These are phyloP conservation scores for Cryptococcus sp. DNA, from an alignment of 1,284 basidiomycete species.

Conservation along the genomic window DNA sequence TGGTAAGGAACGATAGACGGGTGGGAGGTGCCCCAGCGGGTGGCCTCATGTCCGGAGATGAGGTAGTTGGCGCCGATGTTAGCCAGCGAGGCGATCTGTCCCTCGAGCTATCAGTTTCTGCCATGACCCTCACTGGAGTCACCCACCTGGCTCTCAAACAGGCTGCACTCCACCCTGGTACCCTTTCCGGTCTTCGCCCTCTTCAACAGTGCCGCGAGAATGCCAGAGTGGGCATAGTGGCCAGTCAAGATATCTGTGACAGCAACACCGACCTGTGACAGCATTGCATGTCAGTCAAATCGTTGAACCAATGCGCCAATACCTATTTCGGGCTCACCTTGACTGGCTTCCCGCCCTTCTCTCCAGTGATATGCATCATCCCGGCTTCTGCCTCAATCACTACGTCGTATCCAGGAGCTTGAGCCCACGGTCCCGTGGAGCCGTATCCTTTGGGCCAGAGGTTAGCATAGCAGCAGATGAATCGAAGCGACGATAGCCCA, in stretches of 20 bases:
- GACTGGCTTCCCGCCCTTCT: constrained; percentile 77
- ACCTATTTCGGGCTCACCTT: constrained; percentile 54
- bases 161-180: constrained; percentile 82
- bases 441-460: constrained; percentile 67
- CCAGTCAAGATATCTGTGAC: constrained; percentile 74
- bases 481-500: constrained; percentile 37
- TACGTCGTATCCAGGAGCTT: constrained; percentile 85
- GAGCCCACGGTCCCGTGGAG: constrained; percentile 82
- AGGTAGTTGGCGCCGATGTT: constrained; percentile 95
- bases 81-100: constrained; percentile 79
- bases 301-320: background rate
- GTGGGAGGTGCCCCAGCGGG: constrained; percentile 86
- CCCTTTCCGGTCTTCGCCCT: constrained; percentile 80
- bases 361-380: constrained; percentile 93
- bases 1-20: constrained; percentile 87
- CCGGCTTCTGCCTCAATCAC: constrained; percentile 88
- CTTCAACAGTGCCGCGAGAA: constrained; percentile 83
- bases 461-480: background rate
- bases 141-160: constrained; percentile 77
- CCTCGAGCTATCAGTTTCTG: background rate
- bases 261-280: constrained; percentile 67
- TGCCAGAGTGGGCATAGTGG: constrained; percentile 87
- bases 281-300: background rate
- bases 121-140: background rate
- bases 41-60: constrained; percentile 77